A percentile compares a stretch with the other conserved stretches of the same genome.
Evolutionary conservation across 2,329 filamentous ascomycete genomes (phyloP).

Genomic region (Atkinsonella hypoxylon): DNA sequence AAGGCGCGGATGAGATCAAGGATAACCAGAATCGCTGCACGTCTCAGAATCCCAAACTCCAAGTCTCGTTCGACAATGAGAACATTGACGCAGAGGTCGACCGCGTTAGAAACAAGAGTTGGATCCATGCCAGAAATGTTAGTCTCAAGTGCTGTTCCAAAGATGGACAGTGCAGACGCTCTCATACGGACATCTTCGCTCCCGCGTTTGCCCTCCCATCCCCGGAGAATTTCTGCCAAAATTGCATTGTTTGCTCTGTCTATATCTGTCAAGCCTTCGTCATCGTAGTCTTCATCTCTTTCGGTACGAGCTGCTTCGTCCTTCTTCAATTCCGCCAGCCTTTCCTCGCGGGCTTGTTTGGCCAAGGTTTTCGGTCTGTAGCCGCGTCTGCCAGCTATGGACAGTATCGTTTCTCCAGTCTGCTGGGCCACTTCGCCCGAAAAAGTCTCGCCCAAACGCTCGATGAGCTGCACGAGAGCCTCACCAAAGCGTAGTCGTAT

Average conservation of each 20-base stretch:
- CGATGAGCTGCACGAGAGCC: slow-evolving; percentile 50
- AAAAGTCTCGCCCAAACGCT: slow-evolving; percentile 46
- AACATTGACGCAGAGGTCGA: slow-evolving; percentile 52
- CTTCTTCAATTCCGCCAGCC: slow-evolving; percentile 33
- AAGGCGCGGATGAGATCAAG: slow-evolving; percentile 50
- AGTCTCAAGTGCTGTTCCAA: slow-evolving; percentile 47
- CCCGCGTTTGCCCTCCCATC: slow-evolving; percentile 55
- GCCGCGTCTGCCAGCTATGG: slow-evolving; percentile 51
- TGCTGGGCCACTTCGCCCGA: slow-evolving; percentile 37
- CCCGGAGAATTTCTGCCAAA: slow-evolving; percentile 47
- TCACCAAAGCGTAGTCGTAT: slow-evolving; percentile 58
- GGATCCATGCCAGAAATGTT: slow-evolving; percentile 45
- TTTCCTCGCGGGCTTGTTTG: slow-evolving; percentile 40
- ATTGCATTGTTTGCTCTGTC: slow-evolving; percentile 36
- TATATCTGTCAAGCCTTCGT: slow-evolving; percentile 32
- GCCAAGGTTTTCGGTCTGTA: slow-evolving; percentile 46
- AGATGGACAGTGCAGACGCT: slow-evolving; percentile 54
- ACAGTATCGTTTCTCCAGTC: slow-evolving; percentile 47
- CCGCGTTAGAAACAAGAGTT: slow-evolving; percentile 37
- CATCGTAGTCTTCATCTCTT: slow-evolving; percentile 31
- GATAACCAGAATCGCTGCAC: slow-evolving; percentile 53
- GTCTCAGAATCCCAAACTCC: slow-evolving; percentile 51
- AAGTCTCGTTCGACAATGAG: slow-evolving; percentile 48
- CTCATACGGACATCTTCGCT: slow-evolving; percentile 60
- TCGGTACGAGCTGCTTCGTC: slow-evolving; percentile 23